phyloP scores from a whole-genome alignment of 2,329 filamentous ascomycete species.

The Verticillium nubilum region DNA sequence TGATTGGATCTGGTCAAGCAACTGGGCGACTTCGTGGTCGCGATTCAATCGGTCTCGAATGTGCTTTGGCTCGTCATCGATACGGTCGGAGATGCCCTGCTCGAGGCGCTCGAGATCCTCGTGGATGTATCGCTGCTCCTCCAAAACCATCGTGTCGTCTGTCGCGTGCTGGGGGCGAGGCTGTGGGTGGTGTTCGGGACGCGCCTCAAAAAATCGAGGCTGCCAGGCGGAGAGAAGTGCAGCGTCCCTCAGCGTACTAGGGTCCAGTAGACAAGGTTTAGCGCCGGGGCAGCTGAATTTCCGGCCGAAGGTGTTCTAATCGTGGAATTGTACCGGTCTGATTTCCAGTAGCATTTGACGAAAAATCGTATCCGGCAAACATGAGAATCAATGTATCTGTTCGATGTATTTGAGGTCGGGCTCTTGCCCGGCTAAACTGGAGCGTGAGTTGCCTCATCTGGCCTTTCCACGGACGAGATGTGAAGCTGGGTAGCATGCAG shows the following conservation, averaged over 20 bases:
- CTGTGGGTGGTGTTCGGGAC: not conserved
- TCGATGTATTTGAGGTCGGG: too few species aligned
- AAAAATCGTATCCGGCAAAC: too few species aligned
- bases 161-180: not conserved
- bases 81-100: slow-evolving; percentile 85
- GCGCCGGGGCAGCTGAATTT: not conserved
- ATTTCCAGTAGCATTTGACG: too few species aligned
- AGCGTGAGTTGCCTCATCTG: too few species aligned
- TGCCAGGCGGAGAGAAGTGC: not conserved
- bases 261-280: slow-evolving; percentile 1
- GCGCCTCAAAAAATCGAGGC: slow-evolving; percentile 1
- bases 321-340: too few species aligned
- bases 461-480: too few species aligned
- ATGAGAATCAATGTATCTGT: too few species aligned
- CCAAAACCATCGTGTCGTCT: slow-evolving; percentile 62
- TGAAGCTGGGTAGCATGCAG: too few species aligned
- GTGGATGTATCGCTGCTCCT: slow-evolving; percentile 90
- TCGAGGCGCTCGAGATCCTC: slow-evolving; percentile 96
- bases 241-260: not conserved
- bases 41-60: slow-evolving; percentile 83
- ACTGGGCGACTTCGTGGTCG: slow-evolving; percentile 86
- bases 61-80: slow-evolving; percentile 83
- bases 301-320: not conserved
- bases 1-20: slow-evolving; percentile 79
- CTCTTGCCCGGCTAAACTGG: too few species aligned